Conservation (phyloP, 2,329 filamentous ascomycete species). For the Dothistroma septosporum region DNA sequence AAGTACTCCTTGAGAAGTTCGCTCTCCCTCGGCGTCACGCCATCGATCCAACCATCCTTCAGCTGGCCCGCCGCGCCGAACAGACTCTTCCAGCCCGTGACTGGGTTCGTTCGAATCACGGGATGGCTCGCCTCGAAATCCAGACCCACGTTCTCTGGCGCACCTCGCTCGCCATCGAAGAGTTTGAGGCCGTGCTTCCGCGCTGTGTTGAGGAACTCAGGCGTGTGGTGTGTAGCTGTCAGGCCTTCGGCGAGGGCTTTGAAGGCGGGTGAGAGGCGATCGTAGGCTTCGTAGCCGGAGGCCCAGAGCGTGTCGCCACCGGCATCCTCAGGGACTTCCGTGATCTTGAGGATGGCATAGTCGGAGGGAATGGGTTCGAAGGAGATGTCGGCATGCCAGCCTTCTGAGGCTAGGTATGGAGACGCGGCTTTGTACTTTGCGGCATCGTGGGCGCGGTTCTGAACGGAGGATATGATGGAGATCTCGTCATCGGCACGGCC, state of each 20-base stretch:
- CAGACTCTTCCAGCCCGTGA: conserved; percentile 59
- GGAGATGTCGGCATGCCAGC: conserved; percentile 55
- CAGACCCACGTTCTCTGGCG: conserved; percentile 20
- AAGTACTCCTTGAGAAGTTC: conserved; percentile 26
- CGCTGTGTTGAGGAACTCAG: conserved; percentile 23
- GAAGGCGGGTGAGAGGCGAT: conserved; percentile 56
- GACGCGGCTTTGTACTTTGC: conserved; percentile 15
- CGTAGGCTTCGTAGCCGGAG: conserved; percentile 63
- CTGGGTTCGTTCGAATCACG: conserved; percentile 56
- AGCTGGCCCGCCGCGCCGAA: conserved; percentile 44
- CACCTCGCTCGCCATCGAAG: conserved; percentile 26
- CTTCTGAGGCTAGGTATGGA: conserved; percentile 8
- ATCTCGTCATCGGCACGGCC: conserved; percentile 58
- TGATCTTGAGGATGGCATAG: conserved; percentile 59
- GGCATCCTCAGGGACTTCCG: conserved; percentile 54
- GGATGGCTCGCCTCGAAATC: conserved; percentile 39
- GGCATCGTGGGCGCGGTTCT: conserved; percentile 35
- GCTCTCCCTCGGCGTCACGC: conserved; percentile 39
- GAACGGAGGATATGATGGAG: conserved; percentile 59
- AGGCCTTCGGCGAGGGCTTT: conserved; percentile 57
- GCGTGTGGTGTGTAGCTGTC: conserved; percentile 50
- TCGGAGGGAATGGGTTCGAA: conserved; percentile 63
- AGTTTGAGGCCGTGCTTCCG: conserved; percentile 33
- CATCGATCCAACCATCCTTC: conserved; percentile 51
- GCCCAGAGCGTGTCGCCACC: conserved; percentile 59